Evolutionary conservation across 2,329 filamentous ascomycete genomes (phyloP), one percentile per base, ranked within the genome.

Genomic region (Coniella lustricola): DNA sequence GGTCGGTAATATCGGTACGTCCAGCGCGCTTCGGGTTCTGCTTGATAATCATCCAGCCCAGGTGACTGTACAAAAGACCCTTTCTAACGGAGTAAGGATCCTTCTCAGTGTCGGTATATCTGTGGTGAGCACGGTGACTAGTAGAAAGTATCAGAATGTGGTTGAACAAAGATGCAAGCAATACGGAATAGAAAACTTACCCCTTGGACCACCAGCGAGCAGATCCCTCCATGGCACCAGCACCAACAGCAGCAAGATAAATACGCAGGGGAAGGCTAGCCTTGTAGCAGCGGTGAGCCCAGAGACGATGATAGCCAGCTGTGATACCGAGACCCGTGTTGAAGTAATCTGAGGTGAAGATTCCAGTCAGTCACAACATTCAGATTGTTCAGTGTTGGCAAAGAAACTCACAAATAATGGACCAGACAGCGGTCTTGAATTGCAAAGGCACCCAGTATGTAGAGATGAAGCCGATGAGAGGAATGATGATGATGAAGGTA

Each of bases 41-140:
- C 77, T 91, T 91, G 77, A 94, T 82, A 62, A 94, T 70, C 87
- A 94, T 93, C 88, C 88, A 94, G 60, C 88, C 88, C 49, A 94
- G 73, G 71, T 89, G 85, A 46, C 81, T 89, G 77, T 90, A 91
- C 57, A 89, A 70, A 43, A 93, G 77, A 58, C 88, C 88, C 76
- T 94, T 94, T 71, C 87, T 84, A 59, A 94, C 88, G 20, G 86
- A 90, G 75, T 94, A 94, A 43, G 88, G 89, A 59, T 94, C 88
- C 75, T 93, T 93, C 33, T 90, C 86, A 62, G 88, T 94, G 64
- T 94, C 89, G 72, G 89, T 94, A 67, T 93, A 94, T 60, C 89
- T 81, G 76, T 94, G 88, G 68, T 94, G 88, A 61, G 87, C 85
- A 58, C 89, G 84, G 72, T 94, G 89, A 63, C 51, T 51, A 14